These are phyloP conservation scores for Solanum lignicaule DNA, from an alignment of 257 asterid genomes.

Conservation along the genomic window DNA sequence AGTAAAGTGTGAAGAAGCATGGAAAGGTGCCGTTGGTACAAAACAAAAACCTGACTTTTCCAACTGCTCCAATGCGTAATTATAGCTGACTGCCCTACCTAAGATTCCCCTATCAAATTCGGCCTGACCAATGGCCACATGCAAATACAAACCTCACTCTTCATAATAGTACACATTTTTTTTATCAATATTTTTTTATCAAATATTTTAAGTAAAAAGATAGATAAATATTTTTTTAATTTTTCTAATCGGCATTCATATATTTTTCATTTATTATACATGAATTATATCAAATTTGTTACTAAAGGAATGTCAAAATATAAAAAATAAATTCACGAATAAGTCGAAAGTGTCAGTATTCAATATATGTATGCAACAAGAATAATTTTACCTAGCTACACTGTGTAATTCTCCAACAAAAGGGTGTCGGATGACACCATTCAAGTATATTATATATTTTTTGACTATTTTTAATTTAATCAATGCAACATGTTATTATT, in stretches of 20 bases:
- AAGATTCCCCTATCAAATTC: not conserved
- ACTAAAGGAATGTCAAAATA: not conserved
- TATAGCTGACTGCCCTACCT: not conserved
- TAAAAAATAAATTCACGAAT: not conserved
- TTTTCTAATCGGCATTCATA: not conserved
- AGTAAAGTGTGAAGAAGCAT: not conserved
- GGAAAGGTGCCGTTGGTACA: not conserved
- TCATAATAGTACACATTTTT: too few species aligned
- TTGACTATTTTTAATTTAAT: too few species aligned
- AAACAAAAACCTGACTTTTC: not conserved
- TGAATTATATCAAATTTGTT: too few species aligned
- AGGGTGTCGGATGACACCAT: not conserved
- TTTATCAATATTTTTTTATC: too few species aligned
- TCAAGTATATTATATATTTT: too few species aligned
- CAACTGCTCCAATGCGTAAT: not conserved
- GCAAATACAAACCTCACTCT: not conserved
- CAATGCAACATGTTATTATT: not conserved
- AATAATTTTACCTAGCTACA: too few species aligned
- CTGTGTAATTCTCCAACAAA: not conserved
- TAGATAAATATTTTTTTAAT: not conserved
- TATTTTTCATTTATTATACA: not conserved
- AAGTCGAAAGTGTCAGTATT: not conserved
- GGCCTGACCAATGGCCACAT: not conserved
- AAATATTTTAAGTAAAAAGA: too few species aligned
- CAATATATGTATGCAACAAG: not conserved